Percentiles rank a stretch among this genome's conserved stretches.
These are phyloP conservation scores for Carex myosuroides DNA, from an alignment of 176 grass and related monocot genomes.

Conservation along the genomic window DNA sequence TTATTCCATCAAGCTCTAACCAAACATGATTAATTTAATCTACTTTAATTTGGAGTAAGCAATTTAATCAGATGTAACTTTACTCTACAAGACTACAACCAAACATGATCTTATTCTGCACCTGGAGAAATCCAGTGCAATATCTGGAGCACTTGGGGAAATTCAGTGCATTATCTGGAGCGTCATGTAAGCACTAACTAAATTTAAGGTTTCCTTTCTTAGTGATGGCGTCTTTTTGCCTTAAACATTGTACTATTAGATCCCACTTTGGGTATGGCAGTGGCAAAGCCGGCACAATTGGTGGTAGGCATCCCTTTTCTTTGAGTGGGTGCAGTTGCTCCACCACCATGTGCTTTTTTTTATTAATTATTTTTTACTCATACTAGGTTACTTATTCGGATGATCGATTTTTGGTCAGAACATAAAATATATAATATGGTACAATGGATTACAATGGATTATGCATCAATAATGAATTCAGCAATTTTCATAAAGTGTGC, in stretches of 20 bases:
- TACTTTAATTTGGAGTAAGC: too few relatives aligned
- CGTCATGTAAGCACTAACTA: neutral
- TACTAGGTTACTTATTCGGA: slow-evolving; percentile 15
- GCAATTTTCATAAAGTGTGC: neutral
- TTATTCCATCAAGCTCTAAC: too few relatives aligned
- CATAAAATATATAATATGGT: neutral
- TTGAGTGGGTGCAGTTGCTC: slow-evolving; percentile 31
- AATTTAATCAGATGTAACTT: too few relatives aligned
- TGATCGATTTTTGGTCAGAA: neutral
- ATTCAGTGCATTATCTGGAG: neutral
- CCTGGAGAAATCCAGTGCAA: too few relatives aligned
- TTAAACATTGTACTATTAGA: slow-evolving; percentile 10
- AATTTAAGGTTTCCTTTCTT: slow-evolving; percentile 1
- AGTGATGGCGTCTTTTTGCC: neutral
- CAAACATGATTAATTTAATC: too few relatives aligned
- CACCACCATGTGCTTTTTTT: neutral
- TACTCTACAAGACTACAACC: too few relatives aligned
- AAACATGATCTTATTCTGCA: too few relatives aligned
- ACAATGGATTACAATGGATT: neutral
- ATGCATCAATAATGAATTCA: neutral
- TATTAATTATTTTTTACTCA: slow-evolving; percentile 7
- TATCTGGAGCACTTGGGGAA: neutral
- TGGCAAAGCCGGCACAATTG: slow-evolving; percentile 15
- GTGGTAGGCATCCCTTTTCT: slow-evolving; percentile 35
- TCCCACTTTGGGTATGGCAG: slow-evolving; percentile 36